These are phyloP conservation scores for Pyrenophora graminea DNA, from an alignment of 2,329 filamentous ascomycete species.

Conservation along the genomic window DNA sequence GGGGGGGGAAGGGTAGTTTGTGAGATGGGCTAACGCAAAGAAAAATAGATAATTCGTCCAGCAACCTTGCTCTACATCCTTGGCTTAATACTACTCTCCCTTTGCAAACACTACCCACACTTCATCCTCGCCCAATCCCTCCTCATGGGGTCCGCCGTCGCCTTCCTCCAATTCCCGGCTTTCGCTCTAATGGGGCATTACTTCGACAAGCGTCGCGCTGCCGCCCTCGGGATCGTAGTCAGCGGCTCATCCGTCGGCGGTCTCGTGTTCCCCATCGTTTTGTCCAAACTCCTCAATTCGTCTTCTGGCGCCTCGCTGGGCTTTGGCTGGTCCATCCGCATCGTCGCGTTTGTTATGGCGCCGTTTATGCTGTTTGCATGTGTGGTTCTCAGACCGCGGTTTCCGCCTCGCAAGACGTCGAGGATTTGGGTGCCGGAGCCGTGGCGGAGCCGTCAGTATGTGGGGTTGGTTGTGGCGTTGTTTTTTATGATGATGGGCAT, in stretches of 20 bases:
- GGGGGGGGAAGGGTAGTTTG: conserved; percentile 17
- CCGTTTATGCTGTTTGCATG: conserved; percentile 57
- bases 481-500: conserved; percentile 65
- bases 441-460: conserved; percentile 40
- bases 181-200: conserved; percentile 51
- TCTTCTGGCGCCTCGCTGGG: conserved; percentile 54
- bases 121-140: conserved; percentile 56
- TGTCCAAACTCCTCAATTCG: conserved; percentile 34
- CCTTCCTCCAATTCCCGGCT: conserved; percentile 54
- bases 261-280: conserved; percentile 57
- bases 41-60: conserved; percentile 51
- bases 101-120: conserved; percentile 57
- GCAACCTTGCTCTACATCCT: conserved; percentile 59
- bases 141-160: conserved; percentile 55
- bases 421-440: conserved; percentile 34
- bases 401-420: conserved; percentile 44
- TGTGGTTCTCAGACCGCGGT: conserved; percentile 55
- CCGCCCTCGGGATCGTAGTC: conserved; percentile 54
- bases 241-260: conserved; percentile 57
- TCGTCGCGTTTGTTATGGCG: conserved; percentile 62
- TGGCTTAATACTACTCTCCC: conserved; percentile 62
- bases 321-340: conserved; percentile 57
- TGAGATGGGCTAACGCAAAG: too few relatives aligned
- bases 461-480: conserved; percentile 47
- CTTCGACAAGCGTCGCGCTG: conserved; percentile 55